Base-by-base conservation (phyloP, 257 asterid species). In the Solanum lignicaule region DNA sequence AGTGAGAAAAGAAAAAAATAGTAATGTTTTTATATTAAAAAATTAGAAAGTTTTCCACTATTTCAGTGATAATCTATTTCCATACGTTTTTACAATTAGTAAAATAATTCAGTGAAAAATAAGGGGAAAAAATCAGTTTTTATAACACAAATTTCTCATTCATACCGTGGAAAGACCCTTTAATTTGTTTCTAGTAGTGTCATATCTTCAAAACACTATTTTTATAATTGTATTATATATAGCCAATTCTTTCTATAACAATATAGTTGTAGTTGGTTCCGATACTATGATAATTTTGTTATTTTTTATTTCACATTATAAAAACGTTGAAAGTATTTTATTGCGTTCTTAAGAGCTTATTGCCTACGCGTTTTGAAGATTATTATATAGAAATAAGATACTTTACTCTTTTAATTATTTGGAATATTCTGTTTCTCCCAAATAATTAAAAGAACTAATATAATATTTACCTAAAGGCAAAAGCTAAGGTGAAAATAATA, bases 91-190 rank as follows among this genome's bases (percentile, higher is more conserved):
- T 52, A 0, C 4, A 55, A 16, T 4, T 52, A 52, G n/a, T 18
- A 18, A 52, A 55, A 18, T 55, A 16, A 18, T 55, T 18, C n/a
- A 18, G n/a, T 18, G 21, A 16, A 18, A 52, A 55, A 55, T 55
- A 6, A 18, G n/a, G 4, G 62, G 15, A 0, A 0, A 0, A 16
- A 48, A 16, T 16, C 8, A 16, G 1, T 52, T 48, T 52, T 52
- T 52, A 52, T 52, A 5, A 52, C 1, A 52, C 9, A 52, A 52
- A 16, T 16, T 52, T 52, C n/a, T 1, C 23, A 52, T 16, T 52
- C 20, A 52, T 52, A 52, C 1, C 1, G 3, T 52, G 60, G 0
- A 16, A 52, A 52, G 0, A 15, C 7, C 23, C 23, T 52, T 5
- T 52, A 52, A 52, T 52, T 52, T 16, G 9, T 52, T 52, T 52